phyloP scores from a whole-genome alignment of 108 stramenopile species.

The Epithemia pelagica region DNA sequence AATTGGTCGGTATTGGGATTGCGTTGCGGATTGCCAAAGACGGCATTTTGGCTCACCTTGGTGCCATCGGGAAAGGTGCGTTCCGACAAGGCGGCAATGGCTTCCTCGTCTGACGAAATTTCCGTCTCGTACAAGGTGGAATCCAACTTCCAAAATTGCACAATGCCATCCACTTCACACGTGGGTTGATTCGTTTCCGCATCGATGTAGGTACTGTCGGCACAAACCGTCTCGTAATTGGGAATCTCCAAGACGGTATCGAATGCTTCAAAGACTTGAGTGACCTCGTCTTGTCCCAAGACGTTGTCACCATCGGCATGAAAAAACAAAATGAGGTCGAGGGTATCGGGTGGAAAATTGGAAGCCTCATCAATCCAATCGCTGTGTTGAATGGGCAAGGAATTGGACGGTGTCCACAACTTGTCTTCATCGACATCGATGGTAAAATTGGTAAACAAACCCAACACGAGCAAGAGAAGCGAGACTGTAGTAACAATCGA shows the following conservation, averaged over 20 bases:
- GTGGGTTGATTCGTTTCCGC: constrained; percentile 6
- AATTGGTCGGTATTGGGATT: constrained; percentile 6
- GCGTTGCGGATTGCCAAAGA: constrained; percentile 4
- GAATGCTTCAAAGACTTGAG: constrained; percentile 13
- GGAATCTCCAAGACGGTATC: constrained; percentile 5
- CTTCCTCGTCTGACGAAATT: constrained; percentile 2
- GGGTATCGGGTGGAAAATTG: constrained; percentile 1
- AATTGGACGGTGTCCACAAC: constrained; percentile 14
- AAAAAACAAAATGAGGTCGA: constrained; percentile 4
- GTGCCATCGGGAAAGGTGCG: constrained; percentile 4
- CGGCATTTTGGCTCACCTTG: background rate
- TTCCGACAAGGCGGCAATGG: constrained; percentile 6
- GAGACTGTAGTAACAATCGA: constrained; percentile 3
- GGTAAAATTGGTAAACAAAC: constrained; percentile 23
- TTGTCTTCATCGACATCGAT: constrained; percentile 17
- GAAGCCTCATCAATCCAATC: constrained; percentile 16
- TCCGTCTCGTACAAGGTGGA: background rate
- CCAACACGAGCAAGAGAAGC: constrained; percentile 8
- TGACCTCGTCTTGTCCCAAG: constrained; percentile 3
- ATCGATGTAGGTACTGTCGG: background rate
- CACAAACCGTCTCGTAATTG: constrained; percentile 17
- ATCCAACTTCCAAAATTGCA: constrained; percentile 14
- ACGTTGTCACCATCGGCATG: constrained; percentile 16
- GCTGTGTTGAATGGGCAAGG: background rate
- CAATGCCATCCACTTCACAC: constrained; percentile 6